phyloP scores from a whole-genome alignment of 495 filamentous ascomycete genomes.

The Lasiosphaeria miniovina region DNA sequence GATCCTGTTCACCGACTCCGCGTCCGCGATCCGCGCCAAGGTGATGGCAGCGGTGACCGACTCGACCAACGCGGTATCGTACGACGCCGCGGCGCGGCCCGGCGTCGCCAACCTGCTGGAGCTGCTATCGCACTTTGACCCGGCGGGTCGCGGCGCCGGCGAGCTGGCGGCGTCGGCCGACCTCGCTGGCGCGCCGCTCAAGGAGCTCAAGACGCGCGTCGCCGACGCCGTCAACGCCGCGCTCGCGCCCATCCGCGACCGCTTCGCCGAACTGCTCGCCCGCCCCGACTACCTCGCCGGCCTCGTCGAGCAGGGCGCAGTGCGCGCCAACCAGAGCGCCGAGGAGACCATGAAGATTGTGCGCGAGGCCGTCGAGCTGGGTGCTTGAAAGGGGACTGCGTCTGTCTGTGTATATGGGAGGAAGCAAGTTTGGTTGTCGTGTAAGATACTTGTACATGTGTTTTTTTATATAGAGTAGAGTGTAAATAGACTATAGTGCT shows the following conservation, averaged over 20 bases:
- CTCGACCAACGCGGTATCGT: slow-evolving; percentile 57
- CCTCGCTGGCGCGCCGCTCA: slow-evolving; percentile 41
- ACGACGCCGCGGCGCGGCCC: slow-evolving; percentile 66
- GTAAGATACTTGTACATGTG: too few relatives aligned
- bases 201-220: slow-evolving; percentile 67
- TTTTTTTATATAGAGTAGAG: too few relatives aligned
- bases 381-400: slow-evolving; percentile 1
- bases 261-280: slow-evolving; percentile 55
- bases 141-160: slow-evolving; percentile 39
- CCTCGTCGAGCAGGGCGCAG: slow-evolving; percentile 58
- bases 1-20: slow-evolving; percentile 74
- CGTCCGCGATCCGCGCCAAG: slow-evolving; percentile 60
- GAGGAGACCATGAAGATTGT: slow-evolving; percentile 64
- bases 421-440: too few relatives aligned
- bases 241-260: slow-evolving; percentile 58
- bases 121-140: slow-evolving; percentile 65
- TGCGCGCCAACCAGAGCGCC: slow-evolving; percentile 61
- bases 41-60: slow-evolving; percentile 78
- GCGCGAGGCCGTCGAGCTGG: slow-evolving; percentile 60
- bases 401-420: too few relatives aligned
- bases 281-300: slow-evolving; percentile 49
- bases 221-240: slow-evolving; percentile 51
- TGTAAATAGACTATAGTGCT: too few relatives aligned
- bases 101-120: slow-evolving; percentile 85
- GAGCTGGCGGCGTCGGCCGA: slow-evolving; percentile 50